Evolutionary conservation across 1,284 basidiomycete species (phyloP), one percentile per base, ranked within the genome.

Genomic region (Sporisorium reilianum): DNA sequence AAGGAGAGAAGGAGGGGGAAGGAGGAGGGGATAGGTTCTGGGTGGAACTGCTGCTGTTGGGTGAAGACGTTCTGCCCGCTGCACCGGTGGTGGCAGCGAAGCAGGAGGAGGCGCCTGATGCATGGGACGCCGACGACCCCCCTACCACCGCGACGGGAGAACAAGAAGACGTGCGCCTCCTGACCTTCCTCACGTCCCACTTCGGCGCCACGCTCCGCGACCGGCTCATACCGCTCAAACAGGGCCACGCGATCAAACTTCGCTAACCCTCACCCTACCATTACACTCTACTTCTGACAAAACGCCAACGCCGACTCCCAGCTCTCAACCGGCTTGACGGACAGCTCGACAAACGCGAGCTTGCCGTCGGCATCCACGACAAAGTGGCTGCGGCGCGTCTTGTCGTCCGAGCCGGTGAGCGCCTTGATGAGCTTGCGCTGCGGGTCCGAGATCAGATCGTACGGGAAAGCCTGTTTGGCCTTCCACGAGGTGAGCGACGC

Each of bases 361-460:
- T 57, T 79, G 3, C 76, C 80, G 5, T 81, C 36, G 5, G 26
- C 56, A 40, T 78, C 77, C 4, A 83, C 52, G 16, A 83, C 81
- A 65, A 83, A 82, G 58, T 83, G 81, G 36, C 74, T 77, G 49
- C 77, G 61, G 64, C 84, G 92, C 48, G 91, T 92, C 3, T 90
- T 91, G 6, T 80, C 74, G 49, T 90, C 89, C 2, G 89, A 91
- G 2, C 94, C 93, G 16, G 94, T 95, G 38, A 98, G 88, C 9
- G 90, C 89, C 53, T 88, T 89, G 80, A 97, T 93, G 36, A 97
- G 87, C 40, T 88, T 84, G 42, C 91, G 89, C 81, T 94, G 90
- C 22, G 92, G 93, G 85, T 98, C 95, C 9, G 92, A 95, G 46
- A 98, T 88, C 6, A 97, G 87, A 5, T 90, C 88, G 85, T 95